Base-by-base conservation (phyloP, 2,329 filamentous ascomycete genomes). In the Colletotrichum sp. region DNA sequence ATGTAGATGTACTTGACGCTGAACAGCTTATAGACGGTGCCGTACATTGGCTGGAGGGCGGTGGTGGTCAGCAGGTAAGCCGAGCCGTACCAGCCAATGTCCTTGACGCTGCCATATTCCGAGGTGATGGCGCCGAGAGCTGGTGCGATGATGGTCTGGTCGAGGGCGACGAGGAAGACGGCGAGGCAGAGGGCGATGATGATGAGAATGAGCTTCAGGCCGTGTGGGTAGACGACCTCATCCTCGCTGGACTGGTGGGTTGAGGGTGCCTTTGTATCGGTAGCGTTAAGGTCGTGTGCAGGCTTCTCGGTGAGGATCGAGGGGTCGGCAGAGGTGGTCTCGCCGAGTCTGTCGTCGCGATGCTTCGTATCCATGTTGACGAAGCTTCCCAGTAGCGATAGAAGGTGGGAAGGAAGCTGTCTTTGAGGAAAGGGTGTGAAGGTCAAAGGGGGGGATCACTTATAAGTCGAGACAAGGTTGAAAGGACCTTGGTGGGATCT, bases 41-140 rank as follows among this genome's bases (percentile, higher is more conserved):
- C 89, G 73, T 89, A 90, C 78, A 88, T 84, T 65, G 86, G 88
- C 80, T 89, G 87, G 62, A 90, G 83, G 15, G 88, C 86, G 32
- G 88, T 88, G 52, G 86, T 87, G 26, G 87, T 88, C 60, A 90
- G 85, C 6, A 90, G 83, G 77, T 89, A 90, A 4, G 87, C 77
- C 13, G 88, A 85, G 77, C 88, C 88, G 81, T 90, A 89, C 88
- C 87, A 92, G 76, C 90, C 88, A 77, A 89, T 88, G 71, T 89
- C 88, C 77, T 85, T 85, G 44, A 88, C 84, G 65, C 84, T 87
- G 59, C 79, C 74, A 68, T 86, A 89, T 64, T 88, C 81, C 1
- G 82, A 82, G 0, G 88, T 89, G 77, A 90, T 91, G 79, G 88
- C 87, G 24, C 88, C 88, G 22, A 90, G 84, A 2, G 89, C 89